phyloP scores from a whole-genome alignment of 2,329 filamentous ascomycete genomes.

The Colletotrichum sp. region DNA sequence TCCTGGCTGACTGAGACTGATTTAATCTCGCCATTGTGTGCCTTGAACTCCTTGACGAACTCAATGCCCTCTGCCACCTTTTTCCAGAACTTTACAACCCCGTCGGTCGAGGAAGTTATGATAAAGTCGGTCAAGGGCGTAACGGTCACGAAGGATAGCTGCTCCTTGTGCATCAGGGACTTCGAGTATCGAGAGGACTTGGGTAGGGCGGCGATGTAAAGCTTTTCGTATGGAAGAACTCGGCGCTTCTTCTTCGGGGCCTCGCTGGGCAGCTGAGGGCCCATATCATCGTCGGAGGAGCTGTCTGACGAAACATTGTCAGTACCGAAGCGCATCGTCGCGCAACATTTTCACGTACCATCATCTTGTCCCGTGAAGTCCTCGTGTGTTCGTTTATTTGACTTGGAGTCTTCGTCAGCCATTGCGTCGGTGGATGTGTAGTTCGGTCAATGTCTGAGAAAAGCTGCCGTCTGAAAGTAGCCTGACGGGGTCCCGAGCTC shows the following conservation, averaged over 20 bases:
- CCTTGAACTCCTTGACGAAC: slow-evolving; percentile 97
- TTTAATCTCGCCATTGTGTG: slow-evolving; percentile 84
- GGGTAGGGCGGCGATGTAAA: slow-evolving; percentile 91
- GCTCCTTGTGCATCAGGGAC: slow-evolving; percentile 98
- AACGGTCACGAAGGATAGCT: slow-evolving; percentile 85
- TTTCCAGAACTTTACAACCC: slow-evolving; percentile 99
- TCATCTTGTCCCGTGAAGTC: slow-evolving; percentile 56
- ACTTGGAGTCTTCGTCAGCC: slow-evolving; percentile 37
- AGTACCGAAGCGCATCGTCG: not conserved
- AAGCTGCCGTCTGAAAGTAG: not conserved
- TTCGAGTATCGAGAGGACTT: slow-evolving; percentile 85
- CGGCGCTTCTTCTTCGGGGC: slow-evolving; percentile 85
- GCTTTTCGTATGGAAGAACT: slow-evolving; percentile 90
- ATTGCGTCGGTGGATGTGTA: slow-evolving; percentile 26
- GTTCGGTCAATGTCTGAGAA: not conserved
- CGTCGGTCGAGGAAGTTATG: slow-evolving; percentile 91
- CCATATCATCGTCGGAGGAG: slow-evolving; percentile 91
- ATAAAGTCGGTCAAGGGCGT: slow-evolving; percentile 94
- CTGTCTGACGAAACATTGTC: slow-evolving; percentile 48
- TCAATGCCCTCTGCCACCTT: slow-evolving; percentile 90
- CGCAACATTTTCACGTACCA: slow-evolving; percentile 33
- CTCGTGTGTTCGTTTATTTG: slow-evolving; percentile 61
- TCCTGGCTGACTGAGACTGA: slow-evolving; percentile 87
- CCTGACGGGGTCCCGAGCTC: not conserved
- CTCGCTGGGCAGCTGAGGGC: slow-evolving; percentile 84